Percentiles rank a stretch among this genome's conserved stretches.
These are phyloP conservation scores for Suillus hirtellus DNA, from an alignment of 768 basidiomycete species.

Conservation along the genomic window DNA sequence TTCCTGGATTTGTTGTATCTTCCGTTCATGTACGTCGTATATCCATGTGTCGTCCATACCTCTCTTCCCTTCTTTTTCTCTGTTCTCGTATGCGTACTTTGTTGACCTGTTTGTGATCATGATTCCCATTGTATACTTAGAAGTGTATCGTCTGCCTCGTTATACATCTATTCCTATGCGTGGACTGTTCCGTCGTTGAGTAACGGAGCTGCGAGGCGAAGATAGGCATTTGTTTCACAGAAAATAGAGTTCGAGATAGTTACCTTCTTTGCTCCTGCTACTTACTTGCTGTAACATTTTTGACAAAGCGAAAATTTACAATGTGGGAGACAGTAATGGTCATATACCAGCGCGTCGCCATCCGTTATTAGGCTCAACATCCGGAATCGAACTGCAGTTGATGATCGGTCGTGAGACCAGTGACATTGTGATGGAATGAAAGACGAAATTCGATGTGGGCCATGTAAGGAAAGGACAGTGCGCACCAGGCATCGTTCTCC, in stretches of 20 bases:
- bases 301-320: not conserved
- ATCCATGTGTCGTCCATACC: not conserved
- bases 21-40: not conserved
- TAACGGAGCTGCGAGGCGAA: not conserved
- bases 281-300: not conserved
- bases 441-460: no score
- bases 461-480: not conserved
- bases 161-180: not conserved
- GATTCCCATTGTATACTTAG: not conserved
- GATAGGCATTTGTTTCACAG: not conserved
- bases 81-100: slow-evolving; percentile 1
- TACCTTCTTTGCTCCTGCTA: not conserved
- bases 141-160: not conserved
- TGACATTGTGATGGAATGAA: no score
- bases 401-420: not conserved
- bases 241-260: not conserved
- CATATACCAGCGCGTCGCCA: not conserved
- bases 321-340: not conserved
- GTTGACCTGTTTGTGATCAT: not conserved
- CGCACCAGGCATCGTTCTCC: not conserved
- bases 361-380: not conserved
- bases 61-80: not conserved
- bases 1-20: slow-evolving; percentile 3
- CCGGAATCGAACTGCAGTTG: not conserved
- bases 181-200: not conserved